Evolutionary conservation across 1,284 basidiomycete genomes (phyloP), one percentile per base, ranked within the genome.

Genomic region (Heterobasidion irregulare): DNA sequence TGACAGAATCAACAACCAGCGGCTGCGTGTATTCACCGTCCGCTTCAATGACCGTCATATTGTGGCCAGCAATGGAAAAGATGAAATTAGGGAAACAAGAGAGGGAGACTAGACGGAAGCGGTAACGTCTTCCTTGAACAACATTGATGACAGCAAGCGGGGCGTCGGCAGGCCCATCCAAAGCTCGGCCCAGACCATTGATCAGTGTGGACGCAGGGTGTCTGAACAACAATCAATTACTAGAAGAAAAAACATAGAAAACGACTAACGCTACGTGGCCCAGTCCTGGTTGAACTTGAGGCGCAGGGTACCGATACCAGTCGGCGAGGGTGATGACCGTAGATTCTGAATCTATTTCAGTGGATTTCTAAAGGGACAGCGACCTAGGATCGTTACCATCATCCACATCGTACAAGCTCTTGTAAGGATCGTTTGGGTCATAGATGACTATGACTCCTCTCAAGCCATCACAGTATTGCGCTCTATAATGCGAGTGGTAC

Each of bases 31-130:
- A 71, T 36, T 74, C 64, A 6, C 77, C 78, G 57, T 83, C 81
- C 0, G 69, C 72, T 60, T 82, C 80, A 58, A 83, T 83, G 54
- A 83, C 65, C 3, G 68, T 73, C 59, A 79, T 64, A 16, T 67
- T 67, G 61, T 80, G 79, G 19, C 38, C 18, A 57, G 79, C 76
- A 56, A 80, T 72, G 8, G 75, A 74, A 62, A 78, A 73, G 1
- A 63, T 64, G 61, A 67, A 77, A 16, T 55, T 62, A 8, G 66
- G 63, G 15, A 65, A 59, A 57, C 70, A 74, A 13, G 68, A 66
- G n/a, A 62, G 64, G n/a, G 62, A 57, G n/a, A 75, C 55, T 3
- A 76, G 15, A 18, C 70, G 65, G 60, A 71, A 65, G 41, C 67
- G 66, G 62, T 74, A 75, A 41, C 70, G 58, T 12, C 67, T 45